phyloP scores from a whole-genome alignment of 2,329 filamentous ascomycete species.

The Sporothrix schenckii region DNA sequence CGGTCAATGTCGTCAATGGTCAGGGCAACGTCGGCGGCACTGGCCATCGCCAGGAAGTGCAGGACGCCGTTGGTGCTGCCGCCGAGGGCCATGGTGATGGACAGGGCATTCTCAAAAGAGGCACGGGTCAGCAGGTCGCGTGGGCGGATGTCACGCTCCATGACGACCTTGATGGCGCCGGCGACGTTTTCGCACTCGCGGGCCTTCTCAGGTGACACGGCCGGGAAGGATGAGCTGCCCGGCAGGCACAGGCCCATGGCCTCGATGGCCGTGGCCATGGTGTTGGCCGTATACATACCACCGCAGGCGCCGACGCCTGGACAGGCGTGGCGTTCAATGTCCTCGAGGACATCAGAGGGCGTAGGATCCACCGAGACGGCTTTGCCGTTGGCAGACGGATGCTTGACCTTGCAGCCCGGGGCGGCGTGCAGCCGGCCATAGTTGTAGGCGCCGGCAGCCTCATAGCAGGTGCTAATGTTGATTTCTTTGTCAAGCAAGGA shows the following conservation, averaged over 20 bases:
- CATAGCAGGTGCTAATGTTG: slow-evolving; percentile 88
- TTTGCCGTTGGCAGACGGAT: slow-evolving; percentile 38
- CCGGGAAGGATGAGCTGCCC: slow-evolving; percentile 81
- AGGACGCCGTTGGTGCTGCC: slow-evolving; percentile 88
- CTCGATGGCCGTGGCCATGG: slow-evolving; percentile 89
- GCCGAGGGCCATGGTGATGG: slow-evolving; percentile 89
- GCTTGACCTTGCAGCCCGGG: slow-evolving; percentile 33
- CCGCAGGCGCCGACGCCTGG: slow-evolving; percentile 74
- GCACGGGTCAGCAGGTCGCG: slow-evolving; percentile 77
- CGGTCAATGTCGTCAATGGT: slow-evolving; percentile 82
- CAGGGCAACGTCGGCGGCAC: slow-evolving; percentile 75
- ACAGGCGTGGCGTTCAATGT: slow-evolving; percentile 79
- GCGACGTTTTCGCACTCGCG: slow-evolving; percentile 83
- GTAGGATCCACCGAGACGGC: slow-evolving; percentile 59
- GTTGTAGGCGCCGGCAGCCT: slow-evolving; percentile 79
- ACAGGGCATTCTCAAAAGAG: slow-evolving; percentile 84
- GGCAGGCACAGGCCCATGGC: slow-evolving; percentile 83
- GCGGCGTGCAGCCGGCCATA: slow-evolving; percentile 78
- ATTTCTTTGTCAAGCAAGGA: slow-evolving; percentile 73
- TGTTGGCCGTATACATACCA: slow-evolving; percentile 91
- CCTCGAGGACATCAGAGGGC: slow-evolving; percentile 77
- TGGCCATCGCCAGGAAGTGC: slow-evolving; percentile 88
- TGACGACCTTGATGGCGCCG: slow-evolving; percentile 74
- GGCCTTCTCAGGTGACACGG: slow-evolving; percentile 78
- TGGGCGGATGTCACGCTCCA: slow-evolving; percentile 81